Base-by-base conservation (phyloP, 208 protist species). In the Acanthamoeba sp. region DNA sequence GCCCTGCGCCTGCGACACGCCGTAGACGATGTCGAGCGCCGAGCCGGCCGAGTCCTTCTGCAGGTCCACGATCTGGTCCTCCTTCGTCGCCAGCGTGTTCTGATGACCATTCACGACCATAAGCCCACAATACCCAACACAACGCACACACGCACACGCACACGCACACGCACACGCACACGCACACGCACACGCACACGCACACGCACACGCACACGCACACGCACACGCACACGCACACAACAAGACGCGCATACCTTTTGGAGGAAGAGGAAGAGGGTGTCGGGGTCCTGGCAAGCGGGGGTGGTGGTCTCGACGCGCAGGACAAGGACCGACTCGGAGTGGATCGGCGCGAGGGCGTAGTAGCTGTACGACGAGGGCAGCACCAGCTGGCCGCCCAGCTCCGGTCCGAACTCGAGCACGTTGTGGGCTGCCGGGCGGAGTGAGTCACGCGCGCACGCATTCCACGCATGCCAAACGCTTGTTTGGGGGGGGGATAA, bases 201-300 rank as follows among this genome's bases (percentile, higher is more conserved):
- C 45, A 48, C 45, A 2, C 45, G 45, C 10, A 69, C 59, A 2
- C 45, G 10, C 3, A 2, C 6, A 48, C 3, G 45, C 45, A 48
- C 45, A 2, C 45, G 45, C 59, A 2, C 45, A 48, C 3, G 6
- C 6, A 48, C 3, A 10, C 45, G 10, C 45, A 2, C 45, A 10
- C 10, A 48, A 48, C 3, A 14, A 48, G 10, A 48, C 3, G 10
- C 10, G 45, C 3, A 48, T 48, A 76, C 66, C 66, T 76, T 76
- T n/a, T 76, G 66, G 7, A 76, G 66, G 66, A 76, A 36, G 66
- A 76, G 66, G 66, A 18, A 32, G 34, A 76, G 66, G 34, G 34
- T 40, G 66, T 76, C 66, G 34, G 32, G 2, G 34, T 76, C 66
- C 66, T 76, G 66, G 29, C 66, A 76, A 5, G 18, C 66, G 12